These are phyloP conservation scores for Phytophthora citricola DNA, from an alignment of 352 stramenopile genomes.

Conservation along the genomic window DNA sequence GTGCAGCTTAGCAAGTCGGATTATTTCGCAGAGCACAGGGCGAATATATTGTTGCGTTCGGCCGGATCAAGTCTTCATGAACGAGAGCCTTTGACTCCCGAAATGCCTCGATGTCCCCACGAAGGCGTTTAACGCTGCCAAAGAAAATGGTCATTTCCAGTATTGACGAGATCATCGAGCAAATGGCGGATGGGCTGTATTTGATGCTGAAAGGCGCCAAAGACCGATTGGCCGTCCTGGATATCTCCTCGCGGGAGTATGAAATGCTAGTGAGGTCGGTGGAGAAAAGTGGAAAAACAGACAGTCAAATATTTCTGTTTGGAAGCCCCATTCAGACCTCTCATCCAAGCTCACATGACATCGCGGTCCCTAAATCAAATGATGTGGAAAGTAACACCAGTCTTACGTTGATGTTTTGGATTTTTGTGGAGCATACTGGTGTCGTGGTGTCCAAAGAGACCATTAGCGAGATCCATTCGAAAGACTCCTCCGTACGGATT, in stretches of 20 bases:
- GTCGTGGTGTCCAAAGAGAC: background rate
- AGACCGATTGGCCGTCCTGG: constrained; percentile 17
- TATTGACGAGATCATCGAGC: constrained; percentile 49
- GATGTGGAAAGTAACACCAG: background rate
- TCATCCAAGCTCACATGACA: constrained; percentile 14
- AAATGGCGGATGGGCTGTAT: constrained; percentile 49
- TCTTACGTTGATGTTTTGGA: constrained; percentile 30
- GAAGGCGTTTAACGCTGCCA: constrained; percentile 54
- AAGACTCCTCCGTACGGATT: constrained; percentile 7
- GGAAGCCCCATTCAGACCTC: constrained; percentile 29
- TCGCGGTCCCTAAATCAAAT: constrained; percentile 3
- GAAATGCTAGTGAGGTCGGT: background rate
- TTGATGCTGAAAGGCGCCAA: constrained; percentile 34
- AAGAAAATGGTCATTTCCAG: constrained; percentile 48
- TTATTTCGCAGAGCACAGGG: constrained; percentile 18
- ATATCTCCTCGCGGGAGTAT: constrained; percentile 12
- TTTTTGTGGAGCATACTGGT: constrained; percentile 24
- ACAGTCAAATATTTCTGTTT: constrained; percentile 22
- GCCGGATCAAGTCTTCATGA: constrained; percentile 20
- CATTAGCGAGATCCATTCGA: background rate
- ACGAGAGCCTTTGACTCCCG: constrained; percentile 26
- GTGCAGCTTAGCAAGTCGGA: constrained; percentile 41
- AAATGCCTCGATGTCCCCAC: constrained; percentile 43
- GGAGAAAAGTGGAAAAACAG: background rate
- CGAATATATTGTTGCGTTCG: constrained; percentile 18